A percentile compares a stretch with the other conserved stretches of the same genome.
phyloP scores from a whole-genome alignment of 192 early-diverging fungal genomes.

The Rhizoclosmatium globosum region DNA sequence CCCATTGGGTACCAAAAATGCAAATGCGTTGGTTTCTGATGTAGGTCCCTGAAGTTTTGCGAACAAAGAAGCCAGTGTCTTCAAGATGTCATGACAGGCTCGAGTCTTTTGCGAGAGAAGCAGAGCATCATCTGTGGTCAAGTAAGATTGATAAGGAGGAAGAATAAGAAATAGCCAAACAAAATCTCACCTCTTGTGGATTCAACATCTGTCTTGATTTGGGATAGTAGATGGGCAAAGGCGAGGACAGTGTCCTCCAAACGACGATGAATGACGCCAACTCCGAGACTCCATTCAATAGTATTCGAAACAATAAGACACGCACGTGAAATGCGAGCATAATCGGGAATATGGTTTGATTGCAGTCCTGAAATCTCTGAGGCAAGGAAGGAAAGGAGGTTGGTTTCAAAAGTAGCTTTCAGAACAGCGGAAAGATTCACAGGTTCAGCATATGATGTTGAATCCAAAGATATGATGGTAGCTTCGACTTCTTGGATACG shows the following conservation, averaged over 20 bases:
- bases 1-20: neutral
- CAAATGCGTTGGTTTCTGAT: constrained; percentile 9
- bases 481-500: constrained; percentile 1
- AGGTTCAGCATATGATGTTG: neutral
- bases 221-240: neutral
- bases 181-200: neutral
- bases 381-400: neutral
- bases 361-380: neutral
- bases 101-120: constrained; percentile 18
- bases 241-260: constrained; percentile 10
- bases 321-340: constrained; percentile 4
- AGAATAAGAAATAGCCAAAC: neutral
- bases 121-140: constrained; percentile 3
- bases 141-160: neutral
- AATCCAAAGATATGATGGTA: neutral
- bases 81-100: constrained; percentile 40
- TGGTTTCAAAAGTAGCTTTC: neutral
- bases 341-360: neutral
- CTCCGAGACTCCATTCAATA: constrained; percentile 40
- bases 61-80: constrained; percentile 37
- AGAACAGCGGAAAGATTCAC: neutral
- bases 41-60: constrained; percentile 20
- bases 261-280: constrained; percentile 3
- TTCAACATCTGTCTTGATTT: constrained; percentile 7
- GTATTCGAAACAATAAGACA: constrained; percentile 39